These are phyloP conservation scores for Fusarium anguioides DNA, from an alignment of 2,329 filamentous ascomycete genomes.

Conservation along the genomic window DNA sequence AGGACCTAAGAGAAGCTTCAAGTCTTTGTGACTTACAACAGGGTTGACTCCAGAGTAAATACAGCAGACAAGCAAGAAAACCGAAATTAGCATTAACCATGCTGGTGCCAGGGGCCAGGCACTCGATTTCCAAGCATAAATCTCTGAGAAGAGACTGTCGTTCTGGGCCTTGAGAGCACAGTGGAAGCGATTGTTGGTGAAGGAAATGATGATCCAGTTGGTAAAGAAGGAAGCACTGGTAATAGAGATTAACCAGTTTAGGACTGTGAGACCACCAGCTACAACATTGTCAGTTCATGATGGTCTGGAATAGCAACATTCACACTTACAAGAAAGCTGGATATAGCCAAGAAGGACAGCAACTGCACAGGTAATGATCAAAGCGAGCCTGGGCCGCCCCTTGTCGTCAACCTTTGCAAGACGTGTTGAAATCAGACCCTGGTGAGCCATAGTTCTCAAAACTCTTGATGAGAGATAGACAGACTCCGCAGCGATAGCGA, in stretches of 20 bases:
- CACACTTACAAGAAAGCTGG: constrained; percentile 10
- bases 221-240: constrained; percentile 34
- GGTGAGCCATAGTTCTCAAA: constrained; percentile 30
- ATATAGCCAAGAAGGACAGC: constrained; percentile 25
- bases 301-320: rapidly evolving
- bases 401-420: constrained; percentile 19
- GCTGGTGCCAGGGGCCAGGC: constrained; percentile 19
- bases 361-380: constrained; percentile 13
- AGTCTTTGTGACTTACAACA: constrained; percentile 12
- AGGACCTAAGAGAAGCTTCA: not conserved
- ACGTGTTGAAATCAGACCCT: constrained; percentile 8
- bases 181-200: constrained; percentile 30
- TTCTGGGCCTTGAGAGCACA: constrained; percentile 28
- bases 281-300: not conserved
- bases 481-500: constrained; percentile 31
- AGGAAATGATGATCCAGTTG: constrained; percentile 36
- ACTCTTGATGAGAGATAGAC: constrained; percentile 29
- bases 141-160: constrained; percentile 23
- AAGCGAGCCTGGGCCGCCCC: constrained; percentile 17
- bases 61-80: constrained; percentile 23
- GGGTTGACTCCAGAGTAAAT: constrained; percentile 12
- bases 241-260: constrained; percentile 35
- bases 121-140: constrained; percentile 21
- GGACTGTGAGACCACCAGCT: constrained; percentile 17
- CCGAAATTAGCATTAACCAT: constrained; percentile 22